These are phyloP conservation scores for Boletus tomentosulus DNA, from an alignment of 768 basidiomycete genomes.

Conservation along the genomic window DNA sequence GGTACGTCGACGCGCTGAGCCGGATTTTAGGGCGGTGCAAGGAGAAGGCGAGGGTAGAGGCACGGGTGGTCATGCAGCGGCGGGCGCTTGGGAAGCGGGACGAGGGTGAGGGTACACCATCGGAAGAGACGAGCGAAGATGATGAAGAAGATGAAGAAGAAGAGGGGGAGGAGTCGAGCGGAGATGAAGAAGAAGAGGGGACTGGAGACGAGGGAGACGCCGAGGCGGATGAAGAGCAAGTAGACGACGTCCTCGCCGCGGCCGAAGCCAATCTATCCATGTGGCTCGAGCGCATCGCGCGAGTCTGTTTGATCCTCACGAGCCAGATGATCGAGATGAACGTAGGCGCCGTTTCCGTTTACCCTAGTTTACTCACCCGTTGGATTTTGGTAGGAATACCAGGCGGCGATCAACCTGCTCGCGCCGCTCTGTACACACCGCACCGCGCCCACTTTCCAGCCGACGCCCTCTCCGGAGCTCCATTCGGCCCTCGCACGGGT, in stretches of 20 bases:
- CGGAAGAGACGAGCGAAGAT: slow-evolving; percentile 12
- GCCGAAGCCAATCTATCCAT: slow-evolving; percentile 45
- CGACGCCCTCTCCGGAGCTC: slow-evolving; percentile 47
- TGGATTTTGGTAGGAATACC: slow-evolving; percentile 50
- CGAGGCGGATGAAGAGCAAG: slow-evolving; percentile 1
- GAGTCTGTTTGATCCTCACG: slow-evolving; percentile 74
- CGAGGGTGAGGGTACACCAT: background rate
- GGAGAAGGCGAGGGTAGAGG: slow-evolving; percentile 38
- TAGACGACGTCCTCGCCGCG: slow-evolving; percentile 20
- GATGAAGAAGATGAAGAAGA: slow-evolving; percentile 26
- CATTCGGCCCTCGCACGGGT: slow-evolving; percentile 69
- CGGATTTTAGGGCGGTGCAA: slow-evolving; percentile 63
- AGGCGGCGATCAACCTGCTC: slow-evolving; percentile 64
- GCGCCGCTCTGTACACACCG: slow-evolving; percentile 57
- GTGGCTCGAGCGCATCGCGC: slow-evolving; percentile 80
- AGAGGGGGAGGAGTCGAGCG: background rate
- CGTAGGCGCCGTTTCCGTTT: slow-evolving; percentile 35
- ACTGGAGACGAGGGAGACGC: background rate
- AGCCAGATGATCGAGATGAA: slow-evolving; percentile 85
- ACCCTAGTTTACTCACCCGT: background rate
- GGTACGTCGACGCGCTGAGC: slow-evolving; percentile 70
- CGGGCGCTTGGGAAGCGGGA: background rate
- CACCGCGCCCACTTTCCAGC: slow-evolving; percentile 5
- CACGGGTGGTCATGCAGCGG: slow-evolving; percentile 15
- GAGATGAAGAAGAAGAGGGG: background rate